Base-by-base conservation (phyloP, 2,329 filamentous ascomycete species). In the Dactylellina cionopaga region DNA sequence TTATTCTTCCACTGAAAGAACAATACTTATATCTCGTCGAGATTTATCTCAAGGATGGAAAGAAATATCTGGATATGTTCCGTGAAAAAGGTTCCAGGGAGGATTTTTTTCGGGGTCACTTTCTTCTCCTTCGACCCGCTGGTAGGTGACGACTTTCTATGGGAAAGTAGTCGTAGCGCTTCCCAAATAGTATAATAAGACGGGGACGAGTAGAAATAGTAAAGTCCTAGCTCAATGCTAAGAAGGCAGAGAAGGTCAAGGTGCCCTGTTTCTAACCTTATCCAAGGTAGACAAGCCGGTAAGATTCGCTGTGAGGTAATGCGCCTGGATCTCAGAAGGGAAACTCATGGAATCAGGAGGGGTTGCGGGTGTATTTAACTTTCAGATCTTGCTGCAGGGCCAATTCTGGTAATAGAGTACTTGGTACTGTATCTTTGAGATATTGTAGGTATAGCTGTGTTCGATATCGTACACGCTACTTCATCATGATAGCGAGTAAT, bases 311-410 rank as follows among this genome's bases (percentile, higher is more conserved):
- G 41, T 55, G 58, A 63, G 66, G 58, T 63, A 58, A 58, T 63
- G 49, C 41, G 66, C 58, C 66, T 71, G 66, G 37, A 54, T 64
- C 60, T 63, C 19, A 71, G 66, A 71, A 71, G 51, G 51, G 58
- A 71, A 71, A 44, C 41, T 71, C 35, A 39, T 58, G 43, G 46
- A 39, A 25, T 24, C 29, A n/a, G 37, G 52, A 51, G 66, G 39
- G 66, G 37, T 49, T 33, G 15, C 59, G 29, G 51, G 46, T 37
- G 47, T 71, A 71, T 71, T 71, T 71, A 71, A 64, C 58, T 43
- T 41, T 47, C 5, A 44, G 51, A 59, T 55, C 51, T 39, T 41
- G 31, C 22, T 54, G 33, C 37, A 51, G 24, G 35, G 17, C n/a
- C 46, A 13, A 37, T 35, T n/a, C 41, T 39, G 17, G 55, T 13